Base-by-base conservation (phyloP, 805 yeast species). In the Starmera caribaea region DNA sequence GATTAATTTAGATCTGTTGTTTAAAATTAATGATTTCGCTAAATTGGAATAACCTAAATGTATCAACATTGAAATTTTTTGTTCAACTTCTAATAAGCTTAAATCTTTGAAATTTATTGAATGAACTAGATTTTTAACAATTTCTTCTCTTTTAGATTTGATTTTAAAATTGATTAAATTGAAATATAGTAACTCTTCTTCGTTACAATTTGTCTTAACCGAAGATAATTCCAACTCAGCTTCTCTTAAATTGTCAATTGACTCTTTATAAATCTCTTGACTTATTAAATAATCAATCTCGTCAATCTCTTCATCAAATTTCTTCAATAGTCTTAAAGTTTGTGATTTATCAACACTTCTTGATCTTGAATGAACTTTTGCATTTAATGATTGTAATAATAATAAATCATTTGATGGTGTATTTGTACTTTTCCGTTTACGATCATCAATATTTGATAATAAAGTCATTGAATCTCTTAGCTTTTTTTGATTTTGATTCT, bases 201-300 rank as follows among this genome's bases (percentile, higher is more conserved):
- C 54, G 11, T 46, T 46, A 14, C 53, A 46, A 12, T 44, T 46
- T 3, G 41, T 29, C 7, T 50, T 44, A 8, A 38, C 13, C 2
- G 39, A 33, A 2, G 38, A 30, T 17, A 62, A 38, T 9, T 54
- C 52, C 3, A 38, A 42, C 38, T 66, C 71, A 40, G 73, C 61
- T 16, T 51, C 53, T 8, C 49, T 33, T 30, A 63, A 39, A 12
- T 45, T 43, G 4, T 57, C 63, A 3, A 69, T 69, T 0, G 76
- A 69, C 14, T 57, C 62, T 35, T 62, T 51, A 57, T 70, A 80
- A 40, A 71, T 68, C 39, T 74, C 71, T 49, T 81, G 79, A 10
- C 85, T 80, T 21, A 82, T 66, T 40, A 68, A 68, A 12, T 80
- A 74, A 53, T 84, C 92, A 33, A 81, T 67, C 40, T 81, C 86